A percentile compares a stretch with the other conserved stretches of the same genome.
Evolutionary conservation across 2,329 filamentous ascomycete genomes (phyloP).

Genomic region (Trichoderma hamatum): DNA sequence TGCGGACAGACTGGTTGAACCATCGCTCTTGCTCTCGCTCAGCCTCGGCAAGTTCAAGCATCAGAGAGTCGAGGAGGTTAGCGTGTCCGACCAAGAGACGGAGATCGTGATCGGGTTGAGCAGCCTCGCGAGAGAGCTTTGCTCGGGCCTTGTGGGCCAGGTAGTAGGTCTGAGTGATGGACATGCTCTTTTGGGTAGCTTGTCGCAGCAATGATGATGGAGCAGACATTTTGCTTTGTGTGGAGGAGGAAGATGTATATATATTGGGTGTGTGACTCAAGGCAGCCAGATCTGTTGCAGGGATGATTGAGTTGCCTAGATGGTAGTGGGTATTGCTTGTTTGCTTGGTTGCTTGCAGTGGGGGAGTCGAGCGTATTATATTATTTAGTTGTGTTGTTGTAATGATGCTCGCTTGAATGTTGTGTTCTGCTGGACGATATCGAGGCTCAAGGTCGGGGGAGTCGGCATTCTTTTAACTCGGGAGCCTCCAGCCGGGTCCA

Average conservation of each 20-base stretch:
- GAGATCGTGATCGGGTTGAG: constrained; percentile 89
- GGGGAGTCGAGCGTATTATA: neutral
- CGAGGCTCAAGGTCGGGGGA: constrained; percentile 28
- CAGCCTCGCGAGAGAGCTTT: constrained; percentile 93
- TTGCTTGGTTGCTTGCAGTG: neutral
- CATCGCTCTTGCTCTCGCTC: constrained; percentile 94
- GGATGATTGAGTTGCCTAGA: constrained; percentile 31
- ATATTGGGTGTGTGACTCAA: constrained; percentile 33
- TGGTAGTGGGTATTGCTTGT: neutral
- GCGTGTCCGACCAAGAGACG: constrained; percentile 94
- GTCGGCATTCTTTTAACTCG: constrained; percentile 34
- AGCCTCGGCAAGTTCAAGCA: constrained; percentile 88
- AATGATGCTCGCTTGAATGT: constrained; percentile 14
- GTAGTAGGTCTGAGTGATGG: constrained; percentile 97
- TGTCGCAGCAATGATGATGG: constrained; percentile 38
- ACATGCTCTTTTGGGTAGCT: constrained; percentile 80
- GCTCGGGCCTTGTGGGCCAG: constrained; percentile 93
- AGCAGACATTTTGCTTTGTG: constrained; percentile 38
- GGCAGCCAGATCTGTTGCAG: constrained; percentile 33
- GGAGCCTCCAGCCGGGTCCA: constrained; percentile 23
- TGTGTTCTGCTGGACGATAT: constrained; percentile 16
- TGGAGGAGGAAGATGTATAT: constrained; percentile 9
- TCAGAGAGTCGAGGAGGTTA: constrained; percentile 94
- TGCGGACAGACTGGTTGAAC: constrained; percentile 95
- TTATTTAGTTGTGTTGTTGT: neutral